A percentile compares a stretch with the other conserved stretches of the same genome.
phyloP scores from a whole-genome alignment of 2,329 filamentous ascomycete species.

The Epichloe sylvatica region DNA sequence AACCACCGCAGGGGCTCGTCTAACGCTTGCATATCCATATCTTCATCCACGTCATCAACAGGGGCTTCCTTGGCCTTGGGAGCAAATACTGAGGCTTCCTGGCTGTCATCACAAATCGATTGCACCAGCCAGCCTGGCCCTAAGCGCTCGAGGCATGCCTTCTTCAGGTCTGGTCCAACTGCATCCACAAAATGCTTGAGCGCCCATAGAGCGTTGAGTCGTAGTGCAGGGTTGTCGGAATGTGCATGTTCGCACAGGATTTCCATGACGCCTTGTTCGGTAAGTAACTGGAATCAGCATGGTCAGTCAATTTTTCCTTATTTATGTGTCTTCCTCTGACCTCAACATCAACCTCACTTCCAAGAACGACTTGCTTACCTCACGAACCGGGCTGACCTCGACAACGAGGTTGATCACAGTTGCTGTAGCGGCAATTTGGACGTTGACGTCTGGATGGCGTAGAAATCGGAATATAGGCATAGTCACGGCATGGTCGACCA shows the following conservation, averaged over 20 bases:
- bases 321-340: not conserved
- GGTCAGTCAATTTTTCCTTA: conserved; percentile 8
- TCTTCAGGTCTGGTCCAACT: conserved; percentile 57
- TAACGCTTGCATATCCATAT: conserved; percentile 40
- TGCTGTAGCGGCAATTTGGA: conserved; percentile 75
- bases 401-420: conserved; percentile 74
- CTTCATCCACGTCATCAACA: conserved; percentile 38
- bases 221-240: conserved; percentile 62
- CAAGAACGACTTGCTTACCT: conserved; percentile 40
- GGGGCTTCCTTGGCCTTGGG: conserved; percentile 16
- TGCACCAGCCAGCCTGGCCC: conserved; percentile 68
- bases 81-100: conserved; percentile 35
- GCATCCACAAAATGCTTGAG: conserved; percentile 78
- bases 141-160: conserved; percentile 62
- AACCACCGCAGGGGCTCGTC: conserved; percentile 30
- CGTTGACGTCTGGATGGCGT: conserved; percentile 57
- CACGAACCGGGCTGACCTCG: conserved; percentile 82
- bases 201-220: conserved; percentile 82
- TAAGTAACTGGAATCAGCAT: conserved; percentile 44
- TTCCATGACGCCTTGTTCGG: conserved; percentile 59
- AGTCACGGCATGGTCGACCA: conserved; percentile 75
- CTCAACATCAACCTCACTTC: not conserved
- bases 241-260: conserved; percentile 74
- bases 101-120: conserved; percentile 53
- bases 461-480: conserved; percentile 65